Conservation (phyloP, 352 stramenopile species). For the Pythium rhizo-oryzae region DNA sequence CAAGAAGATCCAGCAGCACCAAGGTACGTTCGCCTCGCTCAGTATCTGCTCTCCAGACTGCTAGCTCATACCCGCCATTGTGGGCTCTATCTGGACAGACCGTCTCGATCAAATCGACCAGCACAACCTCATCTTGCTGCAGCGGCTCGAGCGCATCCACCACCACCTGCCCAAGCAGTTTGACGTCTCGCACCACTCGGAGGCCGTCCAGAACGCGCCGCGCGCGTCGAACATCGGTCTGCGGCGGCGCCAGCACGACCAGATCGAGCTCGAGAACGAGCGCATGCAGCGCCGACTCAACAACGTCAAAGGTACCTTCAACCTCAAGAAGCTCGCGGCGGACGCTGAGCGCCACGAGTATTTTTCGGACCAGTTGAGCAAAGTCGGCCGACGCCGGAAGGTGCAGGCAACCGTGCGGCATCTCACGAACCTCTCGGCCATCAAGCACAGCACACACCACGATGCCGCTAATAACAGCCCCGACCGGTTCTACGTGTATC, state of each 20-base stretch:
- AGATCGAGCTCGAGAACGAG: slow-evolving; percentile 54
- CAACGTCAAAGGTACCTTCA: slow-evolving; percentile 43
- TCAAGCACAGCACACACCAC: not conserved
- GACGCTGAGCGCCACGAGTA: slow-evolving; percentile 53
- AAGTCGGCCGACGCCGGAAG: slow-evolving; percentile 44
- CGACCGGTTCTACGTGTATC: slow-evolving; percentile 27
- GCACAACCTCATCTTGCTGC: slow-evolving; percentile 52
- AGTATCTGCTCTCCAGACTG: not conserved
- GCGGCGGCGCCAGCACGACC: slow-evolving; percentile 43
- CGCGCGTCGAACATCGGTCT: slow-evolving; percentile 36
- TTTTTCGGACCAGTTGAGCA: slow-evolving; percentile 59
- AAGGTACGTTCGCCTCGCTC: slow-evolving; percentile 35
- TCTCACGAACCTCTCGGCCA: slow-evolving; percentile 13
- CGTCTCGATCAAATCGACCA: slow-evolving; percentile 48
- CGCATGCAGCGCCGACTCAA: slow-evolving; percentile 45
- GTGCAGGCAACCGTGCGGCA: slow-evolving; percentile 43
- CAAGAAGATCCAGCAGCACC: slow-evolving; percentile 58
- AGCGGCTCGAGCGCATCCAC: slow-evolving; percentile 60
- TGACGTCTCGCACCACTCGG: slow-evolving; percentile 57
- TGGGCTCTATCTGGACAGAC: slow-evolving; percentile 31
- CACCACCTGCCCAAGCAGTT: slow-evolving; percentile 56
- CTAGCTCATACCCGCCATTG: not conserved
- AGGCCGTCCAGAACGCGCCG: slow-evolving; percentile 43
- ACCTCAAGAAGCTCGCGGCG: slow-evolving; percentile 48
- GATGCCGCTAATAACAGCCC: not conserved